A percentile compares a stretch with the other conserved stretches of the same genome.
Conservation (phyloP, 352 stramenopile species). For the Peronospora destructor region DNA sequence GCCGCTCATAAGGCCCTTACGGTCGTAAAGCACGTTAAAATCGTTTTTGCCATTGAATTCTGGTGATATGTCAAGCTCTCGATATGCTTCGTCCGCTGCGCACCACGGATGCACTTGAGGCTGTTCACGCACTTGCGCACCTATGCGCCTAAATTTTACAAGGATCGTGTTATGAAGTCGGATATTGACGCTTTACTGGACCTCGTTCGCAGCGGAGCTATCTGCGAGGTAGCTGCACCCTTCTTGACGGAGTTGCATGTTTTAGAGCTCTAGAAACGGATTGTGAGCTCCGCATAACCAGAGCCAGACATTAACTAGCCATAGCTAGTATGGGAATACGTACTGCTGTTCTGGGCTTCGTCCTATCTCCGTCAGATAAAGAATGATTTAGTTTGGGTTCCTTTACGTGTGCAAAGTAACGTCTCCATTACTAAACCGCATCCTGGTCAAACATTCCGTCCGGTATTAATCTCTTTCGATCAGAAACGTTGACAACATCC, state of each 20-base stretch:
- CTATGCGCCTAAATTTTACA: conserved; percentile 51
- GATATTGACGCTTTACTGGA: conserved; percentile 82
- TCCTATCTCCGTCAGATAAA: no score
- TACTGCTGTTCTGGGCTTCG: no score
- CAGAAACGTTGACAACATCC: no score
- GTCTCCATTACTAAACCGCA: no score
- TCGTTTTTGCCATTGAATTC: conserved; percentile 84
- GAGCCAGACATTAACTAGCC: no score
- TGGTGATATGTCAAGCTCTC: conserved; percentile 84
- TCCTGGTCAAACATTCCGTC: no score
- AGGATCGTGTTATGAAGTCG: conserved; percentile 84
- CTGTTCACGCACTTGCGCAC: conserved; percentile 65
- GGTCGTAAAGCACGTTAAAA: conserved; percentile 84
- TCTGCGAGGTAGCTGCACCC: conserved; percentile 53
- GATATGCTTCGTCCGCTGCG: conserved; percentile 75
- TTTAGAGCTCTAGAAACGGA: conserved; percentile 26
- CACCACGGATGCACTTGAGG: conserved; percentile 74
- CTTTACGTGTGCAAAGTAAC: no score
- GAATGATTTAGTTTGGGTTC: no score
- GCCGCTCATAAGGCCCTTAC: conserved; percentile 81
- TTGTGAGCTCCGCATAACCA: background rate
- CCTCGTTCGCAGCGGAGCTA: conserved; percentile 61
- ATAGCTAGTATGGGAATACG: no score
- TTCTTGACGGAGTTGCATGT: conserved; percentile 52
- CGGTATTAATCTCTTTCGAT: no score